These are phyloP conservation scores for Linderniella brevidens DNA, from an alignment of 257 asterid species.

Conservation along the genomic window DNA sequence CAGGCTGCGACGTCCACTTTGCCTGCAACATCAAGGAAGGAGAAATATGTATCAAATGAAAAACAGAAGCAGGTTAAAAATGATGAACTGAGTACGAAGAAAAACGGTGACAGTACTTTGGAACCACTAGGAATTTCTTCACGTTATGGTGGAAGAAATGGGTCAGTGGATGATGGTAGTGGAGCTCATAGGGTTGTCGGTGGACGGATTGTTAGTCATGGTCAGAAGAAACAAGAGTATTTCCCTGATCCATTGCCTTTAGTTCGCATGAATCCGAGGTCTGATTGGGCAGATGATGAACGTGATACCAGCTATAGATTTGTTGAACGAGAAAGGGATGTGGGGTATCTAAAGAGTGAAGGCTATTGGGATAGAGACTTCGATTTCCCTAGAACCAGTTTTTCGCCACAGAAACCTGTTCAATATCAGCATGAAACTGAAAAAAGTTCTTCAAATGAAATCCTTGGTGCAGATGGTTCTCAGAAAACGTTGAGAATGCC, in stretches of 20 bases:
- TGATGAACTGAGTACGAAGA: conserved; percentile 32
- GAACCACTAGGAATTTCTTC: conserved; percentile 32
- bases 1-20: conserved; percentile 71
- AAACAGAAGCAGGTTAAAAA: conserved; percentile 40
- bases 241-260: conserved; percentile 66
- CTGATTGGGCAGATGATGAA: conserved; percentile 99
- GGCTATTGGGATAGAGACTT: conserved; percentile 67
- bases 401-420: conserved; percentile 44
- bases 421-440: conserved; percentile 42
- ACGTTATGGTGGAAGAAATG: conserved; percentile 19
- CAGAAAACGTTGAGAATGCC: conserved; percentile 32
- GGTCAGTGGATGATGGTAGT: conserved; percentile 24
- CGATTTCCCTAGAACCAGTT: conserved; percentile 55
- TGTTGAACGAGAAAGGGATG: conserved; percentile 47
- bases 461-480: conserved; percentile 31
- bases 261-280: conserved; percentile 67
- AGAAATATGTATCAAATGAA: conserved; percentile 39
- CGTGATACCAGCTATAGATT: conserved; percentile 84
- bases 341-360: conserved; percentile 44
- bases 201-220: conserved; percentile 16
- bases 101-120: conserved; percentile 24
- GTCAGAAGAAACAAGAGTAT: conserved; percentile 36
- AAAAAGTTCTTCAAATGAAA: conserved; percentile 36
- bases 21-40: conserved; percentile 50
- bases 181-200: conserved; percentile 22